Conservation (phyloP, 768 basidiomycete genomes). For the Termitomyces sp. region DNA sequence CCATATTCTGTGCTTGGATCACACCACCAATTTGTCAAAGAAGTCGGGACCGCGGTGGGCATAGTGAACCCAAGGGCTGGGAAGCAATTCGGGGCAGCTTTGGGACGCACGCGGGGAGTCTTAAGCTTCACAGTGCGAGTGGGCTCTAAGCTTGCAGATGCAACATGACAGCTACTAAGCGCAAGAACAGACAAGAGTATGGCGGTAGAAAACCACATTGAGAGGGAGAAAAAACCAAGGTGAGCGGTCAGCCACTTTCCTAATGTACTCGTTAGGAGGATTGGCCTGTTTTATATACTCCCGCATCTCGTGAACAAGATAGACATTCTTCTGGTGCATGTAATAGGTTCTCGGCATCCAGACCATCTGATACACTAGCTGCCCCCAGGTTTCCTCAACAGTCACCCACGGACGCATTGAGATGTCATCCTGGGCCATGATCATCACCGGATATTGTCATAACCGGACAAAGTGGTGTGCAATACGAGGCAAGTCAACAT, state of each 20-base stretch:
- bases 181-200: background rate
- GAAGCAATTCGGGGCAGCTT: conserved; percentile 21
- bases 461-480: background rate
- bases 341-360: background rate
- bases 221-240: background rate
- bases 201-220: conserved; percentile 9
- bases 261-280: background rate
- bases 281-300: conserved; percentile 9
- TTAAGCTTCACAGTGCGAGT: conserved; percentile 12
- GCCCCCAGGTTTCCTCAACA: background rate
- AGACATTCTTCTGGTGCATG: background rate
- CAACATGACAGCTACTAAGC: background rate
- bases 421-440: background rate
- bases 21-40: conserved; percentile 64
- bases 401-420: background rate
- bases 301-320: background rate
- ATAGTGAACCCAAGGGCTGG: conserved; percentile 32
- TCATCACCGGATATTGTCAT: background rate
- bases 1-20: conserved; percentile 61
- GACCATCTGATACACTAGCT: conserved; percentile 4
- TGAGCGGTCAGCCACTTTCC: background rate
- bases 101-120: background rate
- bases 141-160: conserved; percentile 14
- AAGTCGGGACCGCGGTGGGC: conserved; percentile 48
- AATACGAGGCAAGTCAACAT: background rate